These are phyloP conservation scores for Alternaria sp. DNA, from an alignment of 2,329 filamentous ascomycete species.

Conservation along the genomic window DNA sequence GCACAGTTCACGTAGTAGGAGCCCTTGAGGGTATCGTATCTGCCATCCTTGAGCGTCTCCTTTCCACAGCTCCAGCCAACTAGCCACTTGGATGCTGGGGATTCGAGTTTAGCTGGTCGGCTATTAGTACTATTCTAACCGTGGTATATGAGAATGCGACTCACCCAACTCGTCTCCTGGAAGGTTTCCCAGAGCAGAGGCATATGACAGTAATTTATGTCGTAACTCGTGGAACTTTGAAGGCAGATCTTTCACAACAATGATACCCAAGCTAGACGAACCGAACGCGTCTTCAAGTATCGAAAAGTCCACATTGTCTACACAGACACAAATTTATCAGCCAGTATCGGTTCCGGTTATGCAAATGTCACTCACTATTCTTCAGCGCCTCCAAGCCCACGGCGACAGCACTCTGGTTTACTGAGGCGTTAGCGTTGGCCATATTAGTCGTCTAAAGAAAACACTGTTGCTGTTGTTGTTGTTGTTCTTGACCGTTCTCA, in stretches of 20 bases:
- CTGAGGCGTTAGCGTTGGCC: constrained; percentile 33
- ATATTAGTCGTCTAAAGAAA: constrained; percentile 15
- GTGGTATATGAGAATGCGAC: constrained; percentile 21
- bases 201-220: constrained; percentile 78
- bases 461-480: constrained; percentile 3
- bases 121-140: not conserved
- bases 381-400: constrained; percentile 54
- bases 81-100: constrained; percentile 64
- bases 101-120: constrained; percentile 56
- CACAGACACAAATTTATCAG: not conserved
- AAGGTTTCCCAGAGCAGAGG: constrained; percentile 87
- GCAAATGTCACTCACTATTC: constrained; percentile 50
- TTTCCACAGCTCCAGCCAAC: constrained; percentile 83
- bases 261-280: constrained; percentile 86
- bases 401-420: constrained; percentile 42
- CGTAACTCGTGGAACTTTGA: constrained; percentile 75
- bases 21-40: constrained; percentile 81
- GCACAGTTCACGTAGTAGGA: constrained; percentile 86
- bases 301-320: constrained; percentile 72
- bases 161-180: constrained; percentile 74
- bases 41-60: constrained; percentile 79
- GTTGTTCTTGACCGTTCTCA: not conserved
- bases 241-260: constrained; percentile 89
- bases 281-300: constrained; percentile 84
- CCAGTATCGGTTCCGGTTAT: not conserved